phyloP scores from a whole-genome alignment of 768 basidiomycete genomes.

The Amanita rubescens region DNA sequence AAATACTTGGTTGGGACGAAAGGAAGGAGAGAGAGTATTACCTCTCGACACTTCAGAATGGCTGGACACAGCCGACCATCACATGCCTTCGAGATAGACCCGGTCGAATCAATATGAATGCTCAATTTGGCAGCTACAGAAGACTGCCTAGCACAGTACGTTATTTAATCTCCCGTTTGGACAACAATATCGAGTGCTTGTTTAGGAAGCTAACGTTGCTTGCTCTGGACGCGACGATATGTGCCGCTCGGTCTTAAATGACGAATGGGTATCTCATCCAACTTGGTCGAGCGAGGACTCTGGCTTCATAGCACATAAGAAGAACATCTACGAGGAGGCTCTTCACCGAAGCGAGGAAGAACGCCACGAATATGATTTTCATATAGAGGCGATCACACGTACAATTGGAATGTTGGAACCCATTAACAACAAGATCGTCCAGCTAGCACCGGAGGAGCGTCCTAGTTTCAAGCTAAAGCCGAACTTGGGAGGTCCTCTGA shows the following conservation, averaged over 20 bases:
- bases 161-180: constrained; percentile 12
- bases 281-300: constrained; percentile 93
- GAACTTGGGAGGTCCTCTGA: constrained; percentile 78
- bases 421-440: constrained; percentile 78
- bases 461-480: constrained; percentile 80
- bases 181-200: not conserved
- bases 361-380: constrained; percentile 97
- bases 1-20: constrained; percentile 85
- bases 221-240: constrained; percentile 97
- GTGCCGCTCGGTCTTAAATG: constrained; percentile 94
- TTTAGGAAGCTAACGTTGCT: constrained; percentile 75
- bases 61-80: constrained; percentile 45
- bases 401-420: constrained; percentile 91
- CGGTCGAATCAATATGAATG: constrained; percentile 57
- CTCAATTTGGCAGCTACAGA: constrained; percentile 85
- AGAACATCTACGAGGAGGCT: constrained; percentile 95
- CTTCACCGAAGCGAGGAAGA: constrained; percentile 96
- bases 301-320: constrained; percentile 83
- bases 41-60: constrained; percentile 38
- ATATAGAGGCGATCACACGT: constrained; percentile 90
- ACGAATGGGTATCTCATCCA: constrained; percentile 98
- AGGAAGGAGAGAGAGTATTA: constrained; percentile 51
- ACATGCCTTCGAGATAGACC: constrained; percentile 35
- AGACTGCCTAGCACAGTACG: constrained; percentile 72
- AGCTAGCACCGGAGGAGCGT: constrained; percentile 73